Base-by-base conservation (phyloP, 495 filamentous ascomycete species). In the Aspergillus coremiiformis region DNA sequence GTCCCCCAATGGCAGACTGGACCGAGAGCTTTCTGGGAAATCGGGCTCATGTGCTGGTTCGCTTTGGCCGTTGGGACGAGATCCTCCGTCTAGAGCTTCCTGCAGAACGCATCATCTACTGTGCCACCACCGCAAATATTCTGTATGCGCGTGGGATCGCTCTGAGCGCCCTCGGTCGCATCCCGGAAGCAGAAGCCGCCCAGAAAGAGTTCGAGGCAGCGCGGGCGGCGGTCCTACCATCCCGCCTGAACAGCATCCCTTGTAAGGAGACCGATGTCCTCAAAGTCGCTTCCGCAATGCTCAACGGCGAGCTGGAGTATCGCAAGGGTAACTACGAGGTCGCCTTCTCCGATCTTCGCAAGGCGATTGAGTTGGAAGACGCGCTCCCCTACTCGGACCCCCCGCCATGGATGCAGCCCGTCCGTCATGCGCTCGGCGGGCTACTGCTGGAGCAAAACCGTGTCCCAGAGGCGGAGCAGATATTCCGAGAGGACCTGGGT, bases 321-420 rank as follows among this genome's bases (percentile, higher is more conserved):
- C 78, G 82, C 8, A 66, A 67, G 4, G 75, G 66, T 0, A 76
- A 81, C 33, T 69, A 72, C 42, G 72, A 78, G 0, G n/a, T 53
- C 5, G 80, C 79, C 0, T 83, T 83, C 53, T 51, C 55, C 2
- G 60, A 74, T 27, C 68, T 86, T 14, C 67, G 69, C 0, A 44
- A 59, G n/a, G 71, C 82, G 0, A 78, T 83, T 19, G 53, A 61
- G 7, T 66, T 75, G 4, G 80, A 84, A 51, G 78, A 84, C 47
- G 53, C 59, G 1, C 68, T 87, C 5, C 77, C 76, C 0, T 87
- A 84, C 51, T 78, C 83, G 50, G 84, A 87, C 63, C 84, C 84
- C 0, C 86, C 83, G 84, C 80, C 79, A 2, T 84, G 81, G 82
- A 84, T 85, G 82, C 78, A 83, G 53, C 82, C 84, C 0, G 75